A percentile compares a stretch with the other conserved stretches of the same genome.
These are phyloP conservation scores for Thielaviopsis euricoi DNA, from an alignment of 2,329 filamentous ascomycete genomes.

Conservation along the genomic window DNA sequence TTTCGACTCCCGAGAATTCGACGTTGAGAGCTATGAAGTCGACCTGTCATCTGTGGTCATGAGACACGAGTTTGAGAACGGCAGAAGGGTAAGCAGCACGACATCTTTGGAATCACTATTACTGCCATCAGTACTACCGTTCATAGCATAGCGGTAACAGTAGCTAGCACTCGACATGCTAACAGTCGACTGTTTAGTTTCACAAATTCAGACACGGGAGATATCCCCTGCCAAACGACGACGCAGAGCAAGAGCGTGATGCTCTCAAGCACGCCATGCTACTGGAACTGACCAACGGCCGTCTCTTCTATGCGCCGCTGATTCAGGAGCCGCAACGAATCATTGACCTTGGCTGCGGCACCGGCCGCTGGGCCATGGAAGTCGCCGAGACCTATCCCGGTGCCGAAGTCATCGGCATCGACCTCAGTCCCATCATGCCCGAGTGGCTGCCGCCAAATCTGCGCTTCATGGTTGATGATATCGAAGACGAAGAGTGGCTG, in stretches of 20 bases:
- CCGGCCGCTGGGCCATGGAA: slow-evolving; percentile 36
- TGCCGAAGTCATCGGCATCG: slow-evolving; percentile 24
- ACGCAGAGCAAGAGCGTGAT: slow-evolving; percentile 28
- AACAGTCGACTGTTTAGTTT: slow-evolving; percentile 16
- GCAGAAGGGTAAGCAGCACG: slow-evolving; percentile 12
- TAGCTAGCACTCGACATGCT: neutral
- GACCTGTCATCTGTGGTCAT: slow-evolving; percentile 10
- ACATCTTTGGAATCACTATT: too few relatives aligned
- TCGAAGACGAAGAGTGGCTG: slow-evolving; percentile 38
- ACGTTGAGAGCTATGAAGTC: slow-evolving; percentile 19
- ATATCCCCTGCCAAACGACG: slow-evolving; percentile 32
- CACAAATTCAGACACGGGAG: slow-evolving; percentile 26
- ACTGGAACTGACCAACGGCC: slow-evolving; percentile 25
- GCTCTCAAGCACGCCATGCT: slow-evolving; percentile 30
- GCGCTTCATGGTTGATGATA: slow-evolving; percentile 46
- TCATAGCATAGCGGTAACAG: too few relatives aligned
- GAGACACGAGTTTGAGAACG: slow-evolving; percentile 11
- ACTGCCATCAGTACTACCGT: too few relatives aligned
- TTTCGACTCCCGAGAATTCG: slow-evolving; percentile 13
- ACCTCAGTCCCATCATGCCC: slow-evolving; percentile 30
- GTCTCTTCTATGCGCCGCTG: slow-evolving; percentile 25
- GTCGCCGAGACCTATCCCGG: slow-evolving; percentile 27
- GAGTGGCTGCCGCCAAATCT: slow-evolving; percentile 40
- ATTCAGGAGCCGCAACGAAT: slow-evolving; percentile 25
- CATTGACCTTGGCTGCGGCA: slow-evolving; percentile 33